These are phyloP conservation scores for Colletotrichum lentis DNA, from an alignment of 2,329 filamentous ascomycete species.

Conservation along the genomic window DNA sequence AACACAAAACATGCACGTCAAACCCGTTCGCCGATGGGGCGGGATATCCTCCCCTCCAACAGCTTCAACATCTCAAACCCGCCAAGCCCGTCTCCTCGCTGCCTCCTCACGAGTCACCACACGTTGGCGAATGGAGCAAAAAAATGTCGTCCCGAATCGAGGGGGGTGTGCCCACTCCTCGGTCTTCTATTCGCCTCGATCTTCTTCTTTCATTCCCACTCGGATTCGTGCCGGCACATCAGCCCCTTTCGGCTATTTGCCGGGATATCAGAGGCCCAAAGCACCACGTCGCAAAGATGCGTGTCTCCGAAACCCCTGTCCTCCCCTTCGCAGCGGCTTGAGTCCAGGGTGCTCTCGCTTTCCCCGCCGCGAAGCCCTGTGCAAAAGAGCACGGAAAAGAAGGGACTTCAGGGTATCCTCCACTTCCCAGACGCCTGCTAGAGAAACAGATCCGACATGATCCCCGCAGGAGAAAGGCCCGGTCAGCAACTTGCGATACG, in stretches of 20 bases:
- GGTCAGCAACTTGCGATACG: conserved; percentile 11
- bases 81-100: conserved; percentile 14
- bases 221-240: conserved; percentile 5
- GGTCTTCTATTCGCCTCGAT: conserved; percentile 26
- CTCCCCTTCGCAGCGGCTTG: not conserved
- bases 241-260: conserved; percentile 16
- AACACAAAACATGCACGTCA: conserved; percentile 3
- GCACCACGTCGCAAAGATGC: conserved; percentile 22
- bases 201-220: conserved; percentile 11
- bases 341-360: conserved; percentile 20
- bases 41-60: not conserved
- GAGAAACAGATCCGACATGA: conserved; percentile 22
- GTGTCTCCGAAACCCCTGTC: conserved; percentile 28
- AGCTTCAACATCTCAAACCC: not conserved
- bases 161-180: conserved; percentile 17
- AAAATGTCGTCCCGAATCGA: conserved; percentile 22
- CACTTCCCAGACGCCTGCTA: conserved; percentile 22
- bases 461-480: conserved; percentile 27
- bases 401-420: conserved; percentile 35
- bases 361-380: conserved; percentile 32
- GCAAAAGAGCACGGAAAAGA: conserved; percentile 22
- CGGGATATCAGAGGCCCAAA: conserved; percentile 8
- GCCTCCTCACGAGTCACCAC: conserved; percentile 13
- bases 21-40: conserved; percentile 13
- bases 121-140: conserved; percentile 30